A percentile compares a stretch with the other conserved stretches of the same genome.
Evolutionary conservation across 495 filamentous ascomycete genomes (phyloP).

Genomic region (Hyphodiscus hymeniophilus): DNA sequence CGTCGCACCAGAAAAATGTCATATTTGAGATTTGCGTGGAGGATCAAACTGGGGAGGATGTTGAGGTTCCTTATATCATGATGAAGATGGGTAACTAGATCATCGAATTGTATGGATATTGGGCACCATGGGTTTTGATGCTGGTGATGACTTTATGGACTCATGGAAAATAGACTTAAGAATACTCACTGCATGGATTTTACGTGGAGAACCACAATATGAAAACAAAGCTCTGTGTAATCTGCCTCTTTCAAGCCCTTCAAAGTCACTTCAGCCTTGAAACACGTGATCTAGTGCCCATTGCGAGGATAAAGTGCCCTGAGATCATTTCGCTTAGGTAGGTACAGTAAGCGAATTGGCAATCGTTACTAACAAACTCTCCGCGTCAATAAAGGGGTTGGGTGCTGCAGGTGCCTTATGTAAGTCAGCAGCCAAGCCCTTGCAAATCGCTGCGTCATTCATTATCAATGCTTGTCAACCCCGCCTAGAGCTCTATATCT

Average conservation of each 20-base stretch:
- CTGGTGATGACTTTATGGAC: slow-evolving; percentile 1
- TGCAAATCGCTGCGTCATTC: slow-evolving; percentile 6
- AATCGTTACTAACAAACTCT: slow-evolving; percentile 9
- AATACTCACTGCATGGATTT: not conserved
- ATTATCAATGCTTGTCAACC: slow-evolving; percentile 14
- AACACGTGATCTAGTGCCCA: no score
- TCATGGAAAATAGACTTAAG: slow-evolving; percentile 6
- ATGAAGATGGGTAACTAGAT: slow-evolving; percentile 41
- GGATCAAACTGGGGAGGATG: slow-evolving; percentile 84
- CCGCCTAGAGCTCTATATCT: no score
- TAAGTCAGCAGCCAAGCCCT: slow-evolving; percentile 3
- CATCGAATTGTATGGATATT: no score
- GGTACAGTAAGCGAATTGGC: no score
- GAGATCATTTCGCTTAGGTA: no score
- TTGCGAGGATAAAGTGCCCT: no score
- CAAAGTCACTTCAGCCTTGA: no score
- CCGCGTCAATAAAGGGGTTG: not conserved
- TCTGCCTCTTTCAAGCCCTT: not conserved
- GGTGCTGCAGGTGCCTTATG: no score
- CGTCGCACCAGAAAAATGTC: slow-evolving; percentile 84
- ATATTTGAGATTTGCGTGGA: slow-evolving; percentile 96
- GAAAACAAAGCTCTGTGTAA: not conserved
- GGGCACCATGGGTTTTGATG: slow-evolving; percentile 2
- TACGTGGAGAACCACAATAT: not conserved
- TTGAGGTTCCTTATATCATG: slow-evolving; percentile 97